Evolutionary conservation across 2,329 filamentous ascomycete genomes (phyloP), one percentile per base, ranked within the genome.

Genomic region (Monilinia aucupariae): DNA sequence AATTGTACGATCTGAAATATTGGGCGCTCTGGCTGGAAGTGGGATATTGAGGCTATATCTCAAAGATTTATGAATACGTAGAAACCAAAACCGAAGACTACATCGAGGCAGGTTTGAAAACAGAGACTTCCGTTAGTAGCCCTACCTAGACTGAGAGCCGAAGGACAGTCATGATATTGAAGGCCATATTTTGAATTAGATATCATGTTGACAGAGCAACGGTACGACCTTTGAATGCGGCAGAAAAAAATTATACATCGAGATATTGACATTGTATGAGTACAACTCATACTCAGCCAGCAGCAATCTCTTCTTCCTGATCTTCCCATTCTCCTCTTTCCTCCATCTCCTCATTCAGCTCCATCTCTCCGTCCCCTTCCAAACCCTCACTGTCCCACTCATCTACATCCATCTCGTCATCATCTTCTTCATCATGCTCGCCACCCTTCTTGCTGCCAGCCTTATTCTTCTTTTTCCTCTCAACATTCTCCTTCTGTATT

Each of bases 401-500:
- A 55, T 77, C 78, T 43, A 79, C 76, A 67, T 79, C 78, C 64
- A 78, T 78, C 50, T 78, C 79, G 60, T 78, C 78, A 15, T 77
- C 76, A 48, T 80, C 81, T 47, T 81, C 80, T 52, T 81, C 79
- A 64, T 82, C 81, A 65, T 81, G 80, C 47, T 79, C 79, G 20
- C 80, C 80, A 32, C 76, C 77, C 49, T 78, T 78, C 17, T 78
- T 78, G n/a, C 71, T 75, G 8, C 76, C 75, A 3, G 76, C 77
- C 45, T 78, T 80, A 73, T 65, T 82, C 72, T 87, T 85, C 75
- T 82, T 85, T 79, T 97, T 97, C 77, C 82, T 88, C 77, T 96
- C 92, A 2, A 99, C 85, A 70, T 97, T 97, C 68, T 90, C 92
- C 75, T 85, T 92, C 74, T 99, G 94, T 70, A 91, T 82, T 74